Evolutionary conservation across 192 early-diverging fungal genomes (phyloP), one percentile per base, ranked within the genome.

Genomic region (Geranomyces michiganensis): DNA sequence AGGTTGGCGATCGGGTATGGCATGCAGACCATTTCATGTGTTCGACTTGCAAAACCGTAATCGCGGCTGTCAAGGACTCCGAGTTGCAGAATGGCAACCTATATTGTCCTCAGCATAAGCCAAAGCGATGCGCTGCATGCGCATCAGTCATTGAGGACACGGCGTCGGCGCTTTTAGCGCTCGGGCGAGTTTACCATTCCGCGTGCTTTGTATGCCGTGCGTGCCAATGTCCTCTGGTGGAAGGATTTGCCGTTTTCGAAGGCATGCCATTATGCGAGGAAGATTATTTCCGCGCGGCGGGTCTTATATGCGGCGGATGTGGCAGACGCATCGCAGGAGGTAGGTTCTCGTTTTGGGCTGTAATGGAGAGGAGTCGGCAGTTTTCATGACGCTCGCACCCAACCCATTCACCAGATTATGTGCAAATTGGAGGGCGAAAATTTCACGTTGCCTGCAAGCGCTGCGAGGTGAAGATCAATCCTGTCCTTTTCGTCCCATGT

Each of bases 401-500:
- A n/a, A n/a, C n/a, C 21, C 29, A 36, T 32, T 10, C 2, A 61
- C 27, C 53, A 73, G 71, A 47, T 19, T 73, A 73, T 36, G 45
- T 73, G 27, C 51, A 67, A 7, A 73, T 73, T 27, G 64, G 51
- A 14, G 71, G 64, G 33, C 71, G 71, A 21, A 73, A 73, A 46
- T 73, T 67, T 58, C 71, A 73, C 44, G 22, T 73, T 43, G 71
- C 66, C 32, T 73, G 71, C 65, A 73, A 73, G 56, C 62, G 71
- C 19, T 73, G 71, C 62, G 71, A 73, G 66, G 71, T 73, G 44
- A 29, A 63, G 8, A 60, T 17, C 26, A 29, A 19, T 19, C 31
- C 29, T 14, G 4, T n/a, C 45, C 3, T 41, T 7, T 62, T 41
- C 33, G 26, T 24, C 33, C 15, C 36, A 27, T 27, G 12, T 8